A percentile compares a stretch with the other conserved stretches of the same genome.
These are phyloP conservation scores for Auricularia cornea DNA, from an alignment of 768 basidiomycete genomes.

Conservation along the genomic window DNA sequence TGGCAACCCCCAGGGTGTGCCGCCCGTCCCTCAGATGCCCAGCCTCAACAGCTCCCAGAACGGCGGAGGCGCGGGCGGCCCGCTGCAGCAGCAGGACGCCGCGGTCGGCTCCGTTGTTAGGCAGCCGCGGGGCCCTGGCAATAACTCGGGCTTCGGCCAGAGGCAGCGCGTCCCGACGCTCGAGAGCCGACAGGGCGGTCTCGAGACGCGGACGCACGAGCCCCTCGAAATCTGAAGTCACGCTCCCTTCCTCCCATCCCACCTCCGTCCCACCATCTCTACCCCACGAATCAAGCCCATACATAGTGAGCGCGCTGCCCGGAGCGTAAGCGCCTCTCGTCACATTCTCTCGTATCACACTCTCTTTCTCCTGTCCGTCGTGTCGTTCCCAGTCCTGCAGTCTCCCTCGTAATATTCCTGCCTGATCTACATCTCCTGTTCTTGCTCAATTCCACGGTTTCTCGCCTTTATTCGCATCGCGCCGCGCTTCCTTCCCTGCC, in stretches of 20 bases:
- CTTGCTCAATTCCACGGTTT: not conserved
- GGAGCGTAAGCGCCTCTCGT: not conserved
- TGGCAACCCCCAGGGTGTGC: conserved; percentile 35
- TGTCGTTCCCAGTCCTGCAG: not conserved
- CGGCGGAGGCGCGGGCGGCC: conserved; percentile 24
- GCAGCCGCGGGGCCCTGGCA: conserved; percentile 79
- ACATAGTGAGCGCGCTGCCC: not conserved
- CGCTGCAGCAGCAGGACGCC: conserved; percentile 21
- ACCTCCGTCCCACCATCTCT: not conserved
- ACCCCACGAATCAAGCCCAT: not conserved
- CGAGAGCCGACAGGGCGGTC: conserved; percentile 52
- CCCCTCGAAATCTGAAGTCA: conserved; percentile 64
- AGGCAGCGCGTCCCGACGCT: conserved; percentile 34
- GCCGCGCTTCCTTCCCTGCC: not conserved
- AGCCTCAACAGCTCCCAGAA: conserved; percentile 40
- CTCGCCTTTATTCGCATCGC: not conserved
- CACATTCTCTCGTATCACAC: not conserved
- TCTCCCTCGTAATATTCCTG: not conserved
- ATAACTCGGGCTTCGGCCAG: conserved; percentile 53
- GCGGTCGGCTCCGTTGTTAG: conserved; percentile 52
- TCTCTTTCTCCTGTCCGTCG: not conserved
- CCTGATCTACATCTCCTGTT: not conserved
- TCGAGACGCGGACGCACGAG: conserved; percentile 81
- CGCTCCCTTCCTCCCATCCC: not conserved
- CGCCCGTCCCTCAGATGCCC: conserved; percentile 75